phyloP scores from a whole-genome alignment of 2,329 filamentous ascomycete species.

The Aspergillus novoparasiticus region DNA sequence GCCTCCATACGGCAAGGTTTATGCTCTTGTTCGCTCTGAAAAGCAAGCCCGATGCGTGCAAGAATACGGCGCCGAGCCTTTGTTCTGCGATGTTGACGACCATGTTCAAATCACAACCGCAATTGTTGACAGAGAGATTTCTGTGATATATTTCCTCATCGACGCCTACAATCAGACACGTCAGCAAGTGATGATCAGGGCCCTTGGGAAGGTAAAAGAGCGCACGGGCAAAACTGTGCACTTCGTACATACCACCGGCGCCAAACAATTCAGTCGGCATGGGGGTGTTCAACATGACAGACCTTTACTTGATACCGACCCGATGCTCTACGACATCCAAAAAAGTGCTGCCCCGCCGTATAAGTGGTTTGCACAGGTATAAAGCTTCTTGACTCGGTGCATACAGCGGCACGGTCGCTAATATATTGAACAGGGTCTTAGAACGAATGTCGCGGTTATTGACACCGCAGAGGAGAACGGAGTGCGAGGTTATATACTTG shows the following conservation, averaged over 20 bases:
- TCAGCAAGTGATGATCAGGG: conserved; percentile 49
- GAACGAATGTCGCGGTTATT: conserved; percentile 48
- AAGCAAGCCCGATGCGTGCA: conserved; percentile 49
- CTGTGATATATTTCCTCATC: conserved; percentile 53
- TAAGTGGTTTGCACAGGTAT: not conserved
- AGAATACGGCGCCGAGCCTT: conserved; percentile 46
- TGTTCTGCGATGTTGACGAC: conserved; percentile 45
- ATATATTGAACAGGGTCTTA: conserved; percentile 37
- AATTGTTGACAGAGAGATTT: conserved; percentile 49
- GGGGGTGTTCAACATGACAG: conserved; percentile 47
- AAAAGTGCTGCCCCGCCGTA: conserved; percentile 34
- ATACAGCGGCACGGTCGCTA: not conserved
- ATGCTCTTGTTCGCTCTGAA: conserved; percentile 51
- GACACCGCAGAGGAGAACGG: conserved; percentile 46
- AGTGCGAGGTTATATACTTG: conserved; percentile 56
- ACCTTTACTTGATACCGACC: conserved; percentile 49
- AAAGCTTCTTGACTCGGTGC: fast-evolving
- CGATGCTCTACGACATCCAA: conserved; percentile 47
- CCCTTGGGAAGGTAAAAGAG: conserved; percentile 48
- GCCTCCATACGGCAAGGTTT: conserved; percentile 48
- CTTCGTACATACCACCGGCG: conserved; percentile 56
- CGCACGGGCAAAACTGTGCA: conserved; percentile 48
- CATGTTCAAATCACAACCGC: conserved; percentile 36
- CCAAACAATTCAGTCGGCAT: conserved; percentile 56
- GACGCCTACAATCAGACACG: conserved; percentile 38